Base-by-base conservation (phyloP, 371 early-diverging fungal species). In the Dichotomocladium elegans region DNA sequence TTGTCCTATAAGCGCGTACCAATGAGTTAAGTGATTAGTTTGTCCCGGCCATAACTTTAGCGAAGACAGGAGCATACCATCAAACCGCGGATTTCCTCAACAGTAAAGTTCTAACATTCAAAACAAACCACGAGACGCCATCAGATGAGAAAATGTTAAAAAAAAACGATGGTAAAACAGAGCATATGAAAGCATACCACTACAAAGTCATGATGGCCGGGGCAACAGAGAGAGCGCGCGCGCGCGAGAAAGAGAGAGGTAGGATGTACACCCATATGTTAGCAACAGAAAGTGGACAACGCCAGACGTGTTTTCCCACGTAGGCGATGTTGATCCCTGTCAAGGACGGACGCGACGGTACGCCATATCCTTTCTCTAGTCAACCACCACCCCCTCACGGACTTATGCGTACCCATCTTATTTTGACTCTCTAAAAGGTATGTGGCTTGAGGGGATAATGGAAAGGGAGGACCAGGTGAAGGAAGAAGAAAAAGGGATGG, bases 71-170 rank as follows among this genome's bases (percentile, higher is more conserved):
- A 35, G 33, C 54, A 34, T 54, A 54, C 54, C 54, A 54, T 54
- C 44, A 54, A 41, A 46, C 54, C 47, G 40, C 54, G 54, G 47
- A 54, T 54, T 47, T 54, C 54, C 54, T 54, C 54, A 54, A 54
- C 28, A 54, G 54, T 54, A 54, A 54, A 54, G 47, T 54, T 54
- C 54, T 51, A 49, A 37, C 3, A 2, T 17, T 17, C 37, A 15
- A 37, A 15, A 37, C 7, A 15, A 1, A 37, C 8, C 2, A 6
- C 11, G 4, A 11, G 17, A 1, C 1, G 37, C 21, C 37, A 12
- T 37, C 37, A n/a, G n/a, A n/a, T n/a, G n/a, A n/a, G n/a, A n/a
- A n/a, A n/a, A n/a, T n/a, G n/a, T n/a, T n/a, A n/a, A n/a, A n/a
- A n/a, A n/a, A n/a, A n/a, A n/a, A n/a, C n/a, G n/a, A n/a, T n/a